Percentiles rank a stretch among this genome's conserved stretches.
Evolutionary conservation across 176 grass and related monocot species (phyloP).

Genomic region (Cenchrus purpureus): DNA sequence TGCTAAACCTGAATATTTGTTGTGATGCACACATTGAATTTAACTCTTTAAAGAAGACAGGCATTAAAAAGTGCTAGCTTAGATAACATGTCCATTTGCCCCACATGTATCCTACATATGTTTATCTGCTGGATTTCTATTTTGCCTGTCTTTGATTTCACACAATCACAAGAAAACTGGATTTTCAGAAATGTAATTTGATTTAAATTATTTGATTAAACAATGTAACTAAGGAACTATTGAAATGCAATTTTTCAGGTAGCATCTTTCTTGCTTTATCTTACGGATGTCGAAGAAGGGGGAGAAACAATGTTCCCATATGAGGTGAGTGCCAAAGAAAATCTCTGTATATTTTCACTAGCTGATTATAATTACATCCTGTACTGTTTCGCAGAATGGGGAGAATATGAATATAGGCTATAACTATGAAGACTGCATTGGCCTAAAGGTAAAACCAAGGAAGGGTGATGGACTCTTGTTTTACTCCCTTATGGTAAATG

Average conservation of each 20-base stretch:
- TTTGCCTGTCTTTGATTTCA: neutral
- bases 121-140: slow-evolving; percentile 2
- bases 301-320: slow-evolving; percentile 99
- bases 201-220: neutral
- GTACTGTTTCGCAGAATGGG: slow-evolving; percentile 68
- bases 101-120: too few relatives aligned
- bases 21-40: neutral
- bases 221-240: slow-evolving; percentile 23
- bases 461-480: slow-evolving; percentile 95
- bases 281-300: slow-evolving; percentile 93
- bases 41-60: neutral
- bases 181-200: neutral
- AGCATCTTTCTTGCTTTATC: slow-evolving; percentile 96
- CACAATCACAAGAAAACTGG: neutral
- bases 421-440: slow-evolving; percentile 94
- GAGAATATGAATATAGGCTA: slow-evolving; percentile 90
- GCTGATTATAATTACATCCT: slow-evolving; percentile 26
- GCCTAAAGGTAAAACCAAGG: slow-evolving; percentile 91
- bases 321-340: slow-evolving; percentile 59
- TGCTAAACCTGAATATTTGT: neutral
- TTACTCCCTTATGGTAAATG: slow-evolving; percentile 90
- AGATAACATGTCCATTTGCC: neutral
- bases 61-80: neutral
- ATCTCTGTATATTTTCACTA: neutral
- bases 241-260: slow-evolving; percentile 59